Percentiles rank a stretch among this genome's conserved stretches.
These are phyloP conservation scores for Circinella minor DNA, from an alignment of 371 early-diverging fungal species.

Conservation along the genomic window DNA sequence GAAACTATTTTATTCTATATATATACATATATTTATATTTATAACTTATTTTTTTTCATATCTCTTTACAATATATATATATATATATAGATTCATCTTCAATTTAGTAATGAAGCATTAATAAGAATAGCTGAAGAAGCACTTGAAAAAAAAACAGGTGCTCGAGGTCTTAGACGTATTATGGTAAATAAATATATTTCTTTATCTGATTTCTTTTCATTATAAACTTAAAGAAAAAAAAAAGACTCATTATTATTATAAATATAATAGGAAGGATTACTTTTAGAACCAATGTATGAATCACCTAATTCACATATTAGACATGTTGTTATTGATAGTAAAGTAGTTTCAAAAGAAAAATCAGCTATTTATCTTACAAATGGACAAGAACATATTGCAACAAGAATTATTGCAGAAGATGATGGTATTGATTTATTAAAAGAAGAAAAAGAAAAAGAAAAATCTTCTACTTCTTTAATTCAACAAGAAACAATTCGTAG, in stretches of 20 bases:
- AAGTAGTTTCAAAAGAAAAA: conserved; percentile 61
- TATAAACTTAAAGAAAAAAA: neutral
- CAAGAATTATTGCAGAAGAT: conserved; percentile 39
- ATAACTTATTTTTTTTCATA: no score
- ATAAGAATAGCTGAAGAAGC: conserved; percentile 77
- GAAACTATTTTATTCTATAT: no score
- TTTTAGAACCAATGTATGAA: conserved; percentile 84
- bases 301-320: conserved; percentile 75
- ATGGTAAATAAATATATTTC: conserved; percentile 52
- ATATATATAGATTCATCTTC: conserved; percentile 50
- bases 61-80: no score
- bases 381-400: conserved; percentile 49
- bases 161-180: conserved; percentile 86
- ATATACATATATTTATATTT: no score
- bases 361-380: conserved; percentile 66
- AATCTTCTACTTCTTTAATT: neutral
- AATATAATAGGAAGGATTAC: conserved; percentile 60
- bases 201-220: neutral
- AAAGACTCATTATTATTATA: neutral
- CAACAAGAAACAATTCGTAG: neutral
- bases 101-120: conserved; percentile 75
- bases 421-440: conserved; percentile 21
- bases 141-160: conserved; percentile 87
- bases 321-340: conserved; percentile 73
- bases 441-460: neutral